Evolutionary conservation across 192 early-diverging fungal species (phyloP).

Genomic region (Lunasporangiospora selenospora): DNA sequence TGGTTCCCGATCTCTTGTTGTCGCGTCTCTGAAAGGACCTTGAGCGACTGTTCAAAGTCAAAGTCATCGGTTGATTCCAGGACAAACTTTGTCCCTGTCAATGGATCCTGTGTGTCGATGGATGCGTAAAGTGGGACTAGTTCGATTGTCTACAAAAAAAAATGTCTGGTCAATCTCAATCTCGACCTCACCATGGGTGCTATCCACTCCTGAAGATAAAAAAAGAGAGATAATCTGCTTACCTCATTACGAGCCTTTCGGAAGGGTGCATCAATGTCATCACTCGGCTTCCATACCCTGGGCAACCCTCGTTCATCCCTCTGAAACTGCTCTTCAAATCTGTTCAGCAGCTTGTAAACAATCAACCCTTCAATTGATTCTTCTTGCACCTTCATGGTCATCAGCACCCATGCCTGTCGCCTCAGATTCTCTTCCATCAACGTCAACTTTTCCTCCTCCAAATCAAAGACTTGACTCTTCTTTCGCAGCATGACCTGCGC

Average conservation of each 20-base stretch:
- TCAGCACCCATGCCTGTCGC: conserved; percentile 73
- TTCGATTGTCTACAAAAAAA: conserved; percentile 11
- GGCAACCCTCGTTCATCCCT: conserved; percentile 93
- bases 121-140: conserved; percentile 18
- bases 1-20: conserved; percentile 74
- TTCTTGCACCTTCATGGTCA: conserved; percentile 74
- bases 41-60: conserved; percentile 64
- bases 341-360: conserved; percentile 75
- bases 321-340: conserved; percentile 90
- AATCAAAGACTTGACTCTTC: conserved; percentile 46
- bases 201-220: not conserved
- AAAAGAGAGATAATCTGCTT: conserved; percentile 1
- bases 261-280: conserved; percentile 93
- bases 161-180: not conserved
- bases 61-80: conserved; percentile 53
- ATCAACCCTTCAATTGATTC: conserved; percentile 86
- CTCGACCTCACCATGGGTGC: not conserved
- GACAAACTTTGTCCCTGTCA: not conserved
- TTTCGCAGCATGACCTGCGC: conserved; percentile 52
- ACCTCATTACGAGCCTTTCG: conserved; percentile 70
- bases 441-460: conserved; percentile 11
- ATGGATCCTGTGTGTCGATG: conserved; percentile 26
- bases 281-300: conserved; percentile 90
- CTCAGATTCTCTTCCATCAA: conserved; percentile 53
- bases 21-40: conserved; percentile 62